phyloP scores from a whole-genome alignment of 2,329 filamentous ascomycete genomes.

The Clarireedia sp. region DNA sequence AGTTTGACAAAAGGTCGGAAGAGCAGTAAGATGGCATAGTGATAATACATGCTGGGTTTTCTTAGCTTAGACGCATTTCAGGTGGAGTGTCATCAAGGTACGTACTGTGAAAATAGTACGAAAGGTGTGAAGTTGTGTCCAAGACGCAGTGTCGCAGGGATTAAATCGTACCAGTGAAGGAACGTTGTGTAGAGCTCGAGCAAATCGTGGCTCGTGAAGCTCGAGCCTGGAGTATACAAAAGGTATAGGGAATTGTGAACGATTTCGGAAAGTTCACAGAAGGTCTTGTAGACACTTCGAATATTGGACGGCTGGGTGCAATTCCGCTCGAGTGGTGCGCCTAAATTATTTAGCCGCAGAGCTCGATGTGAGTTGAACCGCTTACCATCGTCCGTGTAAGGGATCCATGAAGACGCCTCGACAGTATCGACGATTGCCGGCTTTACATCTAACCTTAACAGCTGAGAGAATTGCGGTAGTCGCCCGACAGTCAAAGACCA shows the following conservation, averaged over 20 bases:
- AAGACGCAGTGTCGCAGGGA: constrained; percentile 56
- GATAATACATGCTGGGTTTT: constrained; percentile 56
- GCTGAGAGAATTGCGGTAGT: constrained; percentile 51
- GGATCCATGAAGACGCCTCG: constrained; percentile 46
- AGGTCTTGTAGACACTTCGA: constrained; percentile 58
- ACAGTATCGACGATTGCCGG: constrained; percentile 52
- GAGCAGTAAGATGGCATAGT: constrained; percentile 62
- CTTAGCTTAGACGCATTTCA: background rate
- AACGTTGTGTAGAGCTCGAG: constrained; percentile 60
- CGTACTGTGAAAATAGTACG: constrained; percentile 67
- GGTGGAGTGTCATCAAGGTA: constrained; percentile 13
- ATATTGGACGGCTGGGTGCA: constrained; percentile 60
- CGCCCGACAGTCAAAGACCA: constrained; percentile 59
- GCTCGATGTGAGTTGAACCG: too few species aligned
- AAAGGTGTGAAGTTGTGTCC: constrained; percentile 65
- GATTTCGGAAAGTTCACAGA: constrained; percentile 65
- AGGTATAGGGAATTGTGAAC: constrained; percentile 54
- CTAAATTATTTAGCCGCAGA: constrained; percentile 9
- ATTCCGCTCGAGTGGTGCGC: constrained; percentile 46
- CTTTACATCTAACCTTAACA: constrained; percentile 49
- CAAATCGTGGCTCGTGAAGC: constrained; percentile 55
- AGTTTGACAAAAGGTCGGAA: constrained; percentile 54
- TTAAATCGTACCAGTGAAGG: constrained; percentile 60
- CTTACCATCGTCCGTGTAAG: constrained; percentile 29
- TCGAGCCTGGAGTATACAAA: constrained; percentile 61